A percentile compares a stretch with the other conserved stretches of the same genome.
These are phyloP conservation scores for Acrocalymma vagum DNA, from an alignment of 2,329 filamentous ascomycete species.

Conservation along the genomic window DNA sequence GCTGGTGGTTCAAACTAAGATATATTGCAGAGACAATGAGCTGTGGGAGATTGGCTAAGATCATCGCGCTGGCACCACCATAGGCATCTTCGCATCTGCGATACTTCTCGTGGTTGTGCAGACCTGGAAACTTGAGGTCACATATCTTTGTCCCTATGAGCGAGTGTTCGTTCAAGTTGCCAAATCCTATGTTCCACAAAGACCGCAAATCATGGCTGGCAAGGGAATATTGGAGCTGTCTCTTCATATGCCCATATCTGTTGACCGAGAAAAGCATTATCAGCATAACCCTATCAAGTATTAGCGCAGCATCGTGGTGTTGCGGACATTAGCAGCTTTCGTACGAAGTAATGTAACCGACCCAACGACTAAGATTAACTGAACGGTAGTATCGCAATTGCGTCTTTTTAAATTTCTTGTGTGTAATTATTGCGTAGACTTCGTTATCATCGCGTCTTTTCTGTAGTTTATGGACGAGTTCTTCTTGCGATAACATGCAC, in stretches of 20 bases:
- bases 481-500: constrained; percentile 5
- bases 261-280: constrained; percentile 1
- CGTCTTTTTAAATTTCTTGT: constrained; percentile 1
- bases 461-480: too few relatives aligned
- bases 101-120: too few relatives aligned
- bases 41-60: constrained; percentile 3
- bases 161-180: too few relatives aligned
- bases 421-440: neutral
- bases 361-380: constrained; percentile 6
- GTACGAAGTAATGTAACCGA: constrained; percentile 8
- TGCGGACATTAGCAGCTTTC: neutral
- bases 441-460: too few relatives aligned
- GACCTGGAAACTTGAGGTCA: too few relatives aligned
- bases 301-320: constrained; percentile 2
- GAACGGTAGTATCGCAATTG: constrained; percentile 6
- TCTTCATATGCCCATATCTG: constrained; percentile 1
- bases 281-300: too few relatives aligned
- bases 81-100: too few relatives aligned
- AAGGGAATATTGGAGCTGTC: neutral
- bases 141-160: too few relatives aligned
- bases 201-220: too few relatives aligned
- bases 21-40: constrained; percentile 7
- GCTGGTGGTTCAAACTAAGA: constrained; percentile 6
- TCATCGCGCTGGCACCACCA: neutral
- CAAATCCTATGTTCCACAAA: too few relatives aligned